These are phyloP conservation scores for Chlorella sp. DNA, from an alignment of 139 green algal genomes.

Conservation along the genomic window DNA sequence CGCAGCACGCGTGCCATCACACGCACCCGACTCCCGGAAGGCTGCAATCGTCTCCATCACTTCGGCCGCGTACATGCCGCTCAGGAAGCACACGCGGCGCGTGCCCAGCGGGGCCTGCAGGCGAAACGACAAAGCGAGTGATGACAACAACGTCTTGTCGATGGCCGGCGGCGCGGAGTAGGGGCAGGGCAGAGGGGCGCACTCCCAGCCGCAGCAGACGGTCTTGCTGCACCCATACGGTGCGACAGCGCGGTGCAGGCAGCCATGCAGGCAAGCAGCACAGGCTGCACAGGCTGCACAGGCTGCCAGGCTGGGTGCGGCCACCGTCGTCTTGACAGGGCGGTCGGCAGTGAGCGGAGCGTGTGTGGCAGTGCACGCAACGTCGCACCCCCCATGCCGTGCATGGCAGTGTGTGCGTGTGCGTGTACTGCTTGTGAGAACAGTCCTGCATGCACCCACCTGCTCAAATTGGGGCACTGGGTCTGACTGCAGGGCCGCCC, in stretches of 20 bases:
- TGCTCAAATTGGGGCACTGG: conserved; percentile 6
- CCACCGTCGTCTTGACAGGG: too few relatives aligned
- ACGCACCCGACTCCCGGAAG: conserved; percentile 39
- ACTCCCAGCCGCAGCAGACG: not conserved
- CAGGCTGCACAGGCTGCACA: too few relatives aligned
- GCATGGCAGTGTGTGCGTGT: not conserved
- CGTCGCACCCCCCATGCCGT: not conserved
- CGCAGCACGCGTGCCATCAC: too few relatives aligned
- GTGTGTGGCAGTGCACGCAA: too few relatives aligned
- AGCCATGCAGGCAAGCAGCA: not conserved
- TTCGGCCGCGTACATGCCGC: conserved; percentile 47
- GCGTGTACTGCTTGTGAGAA: too few relatives aligned
- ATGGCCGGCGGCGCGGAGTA: too few relatives aligned
- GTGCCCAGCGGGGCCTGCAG: conserved; percentile 24
- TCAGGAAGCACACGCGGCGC: conserved; percentile 33
- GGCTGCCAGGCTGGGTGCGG: too few relatives aligned
- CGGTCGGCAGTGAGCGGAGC: too few relatives aligned
- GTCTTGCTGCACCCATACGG: not conserved
- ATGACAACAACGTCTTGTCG: too few relatives aligned
- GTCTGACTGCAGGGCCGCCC: conserved; percentile 7
- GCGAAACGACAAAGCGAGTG: too few relatives aligned
- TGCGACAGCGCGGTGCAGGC: too few relatives aligned
- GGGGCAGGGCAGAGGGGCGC: not conserved
- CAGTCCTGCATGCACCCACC: not conserved
- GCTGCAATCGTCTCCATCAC: conserved; percentile 42